Conservation (phyloP, 164 flowering plant species). For the Magnolia changhungtana region DNA sequence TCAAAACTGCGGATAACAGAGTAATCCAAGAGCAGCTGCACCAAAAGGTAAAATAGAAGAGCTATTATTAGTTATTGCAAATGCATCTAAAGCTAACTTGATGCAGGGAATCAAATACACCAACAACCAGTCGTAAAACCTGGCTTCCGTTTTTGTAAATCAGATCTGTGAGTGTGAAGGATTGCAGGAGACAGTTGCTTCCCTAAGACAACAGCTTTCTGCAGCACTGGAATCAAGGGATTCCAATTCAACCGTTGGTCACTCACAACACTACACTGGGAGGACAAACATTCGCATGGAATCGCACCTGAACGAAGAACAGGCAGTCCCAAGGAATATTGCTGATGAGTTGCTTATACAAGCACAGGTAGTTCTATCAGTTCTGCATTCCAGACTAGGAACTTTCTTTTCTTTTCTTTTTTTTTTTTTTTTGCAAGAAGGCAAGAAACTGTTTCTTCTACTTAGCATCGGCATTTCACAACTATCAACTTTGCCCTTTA, state of each 20-base stretch:
- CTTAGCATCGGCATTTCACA: too few relatives aligned
- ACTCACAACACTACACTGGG: constrained; percentile 27
- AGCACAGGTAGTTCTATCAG: constrained; percentile 38
- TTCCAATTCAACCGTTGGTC: constrained; percentile 22
- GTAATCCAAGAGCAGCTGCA: constrained; percentile 90
- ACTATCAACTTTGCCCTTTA: too few relatives aligned
- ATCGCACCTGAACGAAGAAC: constrained; percentile 18
- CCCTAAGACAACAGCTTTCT: constrained; percentile 72
- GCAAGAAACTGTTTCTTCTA: too few relatives aligned
- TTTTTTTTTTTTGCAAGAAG: too few relatives aligned
- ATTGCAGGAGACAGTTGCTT: constrained; percentile 53
- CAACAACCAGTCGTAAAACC: constrained; percentile 12
- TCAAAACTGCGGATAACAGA: constrained; percentile 84
- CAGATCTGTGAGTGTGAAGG: constrained; percentile 77
- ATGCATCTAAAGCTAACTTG: constrained; percentile 1
- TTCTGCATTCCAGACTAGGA: too few relatives aligned
- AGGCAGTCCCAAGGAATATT: constrained; percentile 18
- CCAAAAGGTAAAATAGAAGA: constrained; percentile 55
- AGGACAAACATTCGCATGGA: constrained; percentile 25
- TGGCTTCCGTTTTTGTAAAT: not conserved
- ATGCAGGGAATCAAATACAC: not conserved
- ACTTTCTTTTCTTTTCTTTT: too few relatives aligned
- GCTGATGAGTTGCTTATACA: constrained; percentile 31
- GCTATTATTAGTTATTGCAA: not conserved
- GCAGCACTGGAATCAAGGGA: constrained; percentile 41